phyloP scores from a whole-genome alignment of 2,329 filamentous ascomycete species.

The Leptographium wingfieldii region DNA sequence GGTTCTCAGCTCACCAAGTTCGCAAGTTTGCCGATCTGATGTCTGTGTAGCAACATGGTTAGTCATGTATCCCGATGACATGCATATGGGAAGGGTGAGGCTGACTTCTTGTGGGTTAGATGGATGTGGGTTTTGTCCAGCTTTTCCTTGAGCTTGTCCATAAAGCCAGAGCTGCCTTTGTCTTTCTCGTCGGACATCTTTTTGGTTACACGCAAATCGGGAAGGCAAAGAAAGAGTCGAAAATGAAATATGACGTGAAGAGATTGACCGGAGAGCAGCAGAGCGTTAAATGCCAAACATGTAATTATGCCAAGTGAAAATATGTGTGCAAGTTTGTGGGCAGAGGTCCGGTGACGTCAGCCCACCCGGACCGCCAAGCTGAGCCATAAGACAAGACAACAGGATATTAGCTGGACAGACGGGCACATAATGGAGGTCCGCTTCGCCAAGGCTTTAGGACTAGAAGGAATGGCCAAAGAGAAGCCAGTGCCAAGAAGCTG shows the following conservation, averaged over 20 bases:
- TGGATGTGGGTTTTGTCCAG: constrained; percentile 32
- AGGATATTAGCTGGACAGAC: not conserved
- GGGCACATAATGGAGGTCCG: not conserved
- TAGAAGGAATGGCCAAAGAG: not conserved
- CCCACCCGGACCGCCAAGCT: not conserved
- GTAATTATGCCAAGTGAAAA: not conserved
- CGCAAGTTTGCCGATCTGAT: constrained; percentile 49
- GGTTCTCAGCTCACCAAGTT: constrained; percentile 35
- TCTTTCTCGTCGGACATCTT: not conserved
- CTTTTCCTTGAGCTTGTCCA: constrained; percentile 34
- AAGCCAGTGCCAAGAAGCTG: not conserved
- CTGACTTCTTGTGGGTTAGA: constrained; percentile 46
- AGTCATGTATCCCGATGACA: not conserved
- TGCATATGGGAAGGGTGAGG: not conserved
- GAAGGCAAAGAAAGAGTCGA: not conserved
- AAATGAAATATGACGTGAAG: not conserved
- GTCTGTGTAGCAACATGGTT: constrained; percentile 18
- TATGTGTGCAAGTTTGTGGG: not conserved
- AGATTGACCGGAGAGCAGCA: not conserved
- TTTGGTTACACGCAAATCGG: not conserved
- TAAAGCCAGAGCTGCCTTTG: not conserved
- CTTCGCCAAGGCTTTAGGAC: not conserved
- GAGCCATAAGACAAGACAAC: not conserved
- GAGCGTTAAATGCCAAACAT: not conserved
- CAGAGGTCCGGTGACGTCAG: not conserved